These are phyloP conservation scores for Microstegium vimineum DNA, from an alignment of 176 grass and related monocot genomes.

Conservation along the genomic window DNA sequence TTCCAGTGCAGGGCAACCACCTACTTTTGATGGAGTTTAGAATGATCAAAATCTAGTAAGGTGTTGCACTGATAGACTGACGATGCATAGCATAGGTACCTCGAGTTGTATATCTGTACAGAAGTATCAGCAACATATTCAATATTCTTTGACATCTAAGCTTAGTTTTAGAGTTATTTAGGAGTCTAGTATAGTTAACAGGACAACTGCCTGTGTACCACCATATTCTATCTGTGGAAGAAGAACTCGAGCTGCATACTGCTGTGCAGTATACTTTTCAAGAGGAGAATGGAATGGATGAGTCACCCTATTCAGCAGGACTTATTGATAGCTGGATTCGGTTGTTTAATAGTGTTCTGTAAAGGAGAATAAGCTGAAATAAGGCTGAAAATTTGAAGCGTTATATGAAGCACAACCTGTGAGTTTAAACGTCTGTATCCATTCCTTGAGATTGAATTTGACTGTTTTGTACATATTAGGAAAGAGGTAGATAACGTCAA, in stretches of 20 bases:
- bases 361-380: too few relatives aligned
- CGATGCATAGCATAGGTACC: not conserved
- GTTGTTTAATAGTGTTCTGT: too few relatives aligned
- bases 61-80: not conserved
- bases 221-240: not conserved
- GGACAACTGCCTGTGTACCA: not conserved
- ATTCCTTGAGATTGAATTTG: too few relatives aligned
- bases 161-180: conserved; percentile 14
- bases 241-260: not conserved
- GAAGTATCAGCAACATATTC: not conserved
- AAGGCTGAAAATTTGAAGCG: too few relatives aligned
- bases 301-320: too few relatives aligned
- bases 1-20: conserved; percentile 26
- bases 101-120: not conserved
- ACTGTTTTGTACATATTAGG: too few relatives aligned
- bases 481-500: conserved; percentile 16
- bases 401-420: not conserved
- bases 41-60: conserved; percentile 24
- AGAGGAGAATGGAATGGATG: conserved; percentile 2
- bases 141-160: conserved; percentile 26
- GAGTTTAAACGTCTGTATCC: not conserved
- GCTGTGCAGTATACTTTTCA: not conserved
- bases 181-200: not conserved
- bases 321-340: too few relatives aligned
- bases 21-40: conserved; percentile 39